These are phyloP conservation scores for Borealophlyctis nickersoniae DNA, from an alignment of 192 early-diverging fungal species.

Conservation along the genomic window DNA sequence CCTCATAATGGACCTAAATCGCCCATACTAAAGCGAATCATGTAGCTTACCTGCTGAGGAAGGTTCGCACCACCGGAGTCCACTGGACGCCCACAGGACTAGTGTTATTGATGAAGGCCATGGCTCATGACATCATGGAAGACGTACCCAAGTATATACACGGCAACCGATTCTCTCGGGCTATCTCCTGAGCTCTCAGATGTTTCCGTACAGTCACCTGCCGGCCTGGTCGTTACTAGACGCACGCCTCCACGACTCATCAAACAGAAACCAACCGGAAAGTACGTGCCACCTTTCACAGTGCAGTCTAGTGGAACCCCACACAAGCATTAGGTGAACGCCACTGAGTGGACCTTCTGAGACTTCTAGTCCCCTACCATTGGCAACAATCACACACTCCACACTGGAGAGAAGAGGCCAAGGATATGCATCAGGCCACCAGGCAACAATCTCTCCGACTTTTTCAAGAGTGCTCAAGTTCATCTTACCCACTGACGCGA, in stretches of 20 bases:
- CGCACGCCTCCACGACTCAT: background rate
- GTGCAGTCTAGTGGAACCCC: slow-evolving; percentile 66
- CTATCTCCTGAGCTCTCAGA: slow-evolving; percentile 94
- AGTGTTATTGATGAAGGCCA: background rate
- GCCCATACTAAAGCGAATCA: no score
- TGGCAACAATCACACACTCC: slow-evolving; percentile 95
- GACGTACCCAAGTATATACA: slow-evolving; percentile 80
- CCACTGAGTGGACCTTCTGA: background rate
- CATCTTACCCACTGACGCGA: slow-evolving; percentile 78
- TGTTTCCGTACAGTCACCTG: slow-evolving; percentile 82
- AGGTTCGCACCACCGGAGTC: slow-evolving; percentile 81
- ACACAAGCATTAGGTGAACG: background rate
- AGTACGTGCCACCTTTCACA: slow-evolving; percentile 98
- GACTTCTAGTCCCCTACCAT: slow-evolving; percentile 38
- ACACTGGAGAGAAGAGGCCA: slow-evolving; percentile 42
- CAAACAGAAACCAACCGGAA: slow-evolving; percentile 55
- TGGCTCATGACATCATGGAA: background rate
- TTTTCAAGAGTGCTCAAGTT: background rate
- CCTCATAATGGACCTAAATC: no score
- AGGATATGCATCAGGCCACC: background rate
- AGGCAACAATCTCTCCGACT: background rate
- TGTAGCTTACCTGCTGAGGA: no score
- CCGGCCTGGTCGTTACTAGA: background rate
- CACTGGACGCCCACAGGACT: slow-evolving; percentile 44
- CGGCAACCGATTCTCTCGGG: slow-evolving; percentile 85